Evolutionary conservation across 768 basidiomycete genomes (phyloP), one percentile per base, ranked within the genome.

Genomic region (Tricholoma sp.): DNA sequence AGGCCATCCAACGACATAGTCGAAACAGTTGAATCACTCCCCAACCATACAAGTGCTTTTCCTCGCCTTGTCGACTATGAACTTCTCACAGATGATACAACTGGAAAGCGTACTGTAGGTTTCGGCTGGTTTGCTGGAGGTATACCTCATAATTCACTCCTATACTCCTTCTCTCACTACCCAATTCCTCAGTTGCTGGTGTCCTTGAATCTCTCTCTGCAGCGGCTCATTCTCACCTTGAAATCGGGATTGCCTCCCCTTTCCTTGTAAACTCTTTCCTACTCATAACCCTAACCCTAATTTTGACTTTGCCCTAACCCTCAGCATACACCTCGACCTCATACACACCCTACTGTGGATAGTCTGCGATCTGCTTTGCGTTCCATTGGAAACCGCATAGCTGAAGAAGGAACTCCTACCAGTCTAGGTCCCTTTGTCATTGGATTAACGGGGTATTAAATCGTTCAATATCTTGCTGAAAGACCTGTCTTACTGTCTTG

Each of bases 121-220:
- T 96, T 97, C 72, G 94, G 94, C 1, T 94, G 86, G 85, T 92
- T 88, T 62, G 94, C 94, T 0, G 94, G 94, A 70, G 88, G 91
- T 91, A 57, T 51, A 82, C n/a, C 53, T 55, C 20, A n/a, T 52
- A 13, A 53, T 53, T 57, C 28, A n/a, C 45, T 8, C n/a, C 28
- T 60, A 7, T 7, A 32, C n/a, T 7, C 20, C 13, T 29, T 31
- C 13, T 2, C 24, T 31, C 29, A 31, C 31, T 29, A 13, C 11
- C 37, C 52, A 42, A 7, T 11, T 11, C 20, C 31, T 29, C 56
- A 93, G 91, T 91, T 56, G 90, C 90, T 10, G 94, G 93, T 11
- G 85, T 85, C 6, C 80, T 93, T 2, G 94, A 95, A 70, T 88
- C 91, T 0, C 78, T 95, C 20, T 82, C 79, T 1, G 78, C 89